Percentiles rank a stretch among this genome's conserved stretches.
These are phyloP conservation scores for Mortierella sp. DNA, from an alignment of 371 early-diverging fungal species.

Conservation along the genomic window DNA sequence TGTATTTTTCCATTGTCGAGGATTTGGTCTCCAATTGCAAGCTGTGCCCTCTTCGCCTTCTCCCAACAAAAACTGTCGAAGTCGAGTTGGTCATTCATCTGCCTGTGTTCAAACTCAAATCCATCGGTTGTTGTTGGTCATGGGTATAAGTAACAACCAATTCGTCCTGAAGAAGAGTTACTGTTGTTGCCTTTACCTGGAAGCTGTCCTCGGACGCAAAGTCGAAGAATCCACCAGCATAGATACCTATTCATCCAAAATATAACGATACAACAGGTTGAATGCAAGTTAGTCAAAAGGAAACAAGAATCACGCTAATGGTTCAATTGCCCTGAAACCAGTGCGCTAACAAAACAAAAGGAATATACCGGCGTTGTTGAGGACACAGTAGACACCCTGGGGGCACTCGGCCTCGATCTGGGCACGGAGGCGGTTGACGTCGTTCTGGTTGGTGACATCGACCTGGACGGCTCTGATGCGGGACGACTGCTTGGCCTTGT, in stretches of 20 bases:
- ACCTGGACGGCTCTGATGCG: constrained; percentile 43
- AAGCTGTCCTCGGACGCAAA: constrained; percentile 50
- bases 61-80: constrained; percentile 25
- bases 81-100: neutral
- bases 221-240: constrained; percentile 52
- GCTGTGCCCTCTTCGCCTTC: too few species aligned
- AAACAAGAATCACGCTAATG: neutral
- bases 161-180: neutral
- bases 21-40: neutral
- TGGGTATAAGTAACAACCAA: too few species aligned
- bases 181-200: constrained; percentile 31
- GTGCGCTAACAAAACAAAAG: neutral
- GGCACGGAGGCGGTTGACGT: constrained; percentile 48
- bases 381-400: constrained; percentile 53
- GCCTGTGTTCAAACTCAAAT: too few species aligned
- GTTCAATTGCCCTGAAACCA: neutral
- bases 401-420: constrained; percentile 53
- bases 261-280: neutral
- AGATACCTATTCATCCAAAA: constrained; percentile 29
- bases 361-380: constrained; percentile 53
- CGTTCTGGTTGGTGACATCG: constrained; percentile 56
- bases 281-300: neutral
- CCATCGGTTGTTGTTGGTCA: too few species aligned
- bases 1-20: neutral
- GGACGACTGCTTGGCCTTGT: constrained; percentile 44